A percentile compares a stretch with the other conserved stretches of the same genome.
These are phyloP conservation scores for Ustilago vetiveriae DNA, from an alignment of 1,284 basidiomycete genomes.

Conservation along the genomic window DNA sequence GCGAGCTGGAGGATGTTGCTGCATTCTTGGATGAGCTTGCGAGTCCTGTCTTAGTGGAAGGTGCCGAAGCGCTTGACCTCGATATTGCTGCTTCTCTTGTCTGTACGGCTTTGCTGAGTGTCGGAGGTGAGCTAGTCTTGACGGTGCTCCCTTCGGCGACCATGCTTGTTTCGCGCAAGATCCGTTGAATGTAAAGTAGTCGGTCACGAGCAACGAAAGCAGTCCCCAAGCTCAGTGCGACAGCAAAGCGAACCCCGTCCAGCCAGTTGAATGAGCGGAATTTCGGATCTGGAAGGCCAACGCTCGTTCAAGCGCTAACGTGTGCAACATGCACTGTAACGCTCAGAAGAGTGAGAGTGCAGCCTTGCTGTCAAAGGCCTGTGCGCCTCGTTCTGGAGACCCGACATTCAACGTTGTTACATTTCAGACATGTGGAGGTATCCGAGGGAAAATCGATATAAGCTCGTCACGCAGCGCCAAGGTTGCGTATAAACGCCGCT, in stretches of 20 bases:
- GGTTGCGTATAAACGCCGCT: slow-evolving; percentile 5
- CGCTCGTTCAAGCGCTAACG: too few species aligned
- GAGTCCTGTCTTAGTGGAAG: background rate
- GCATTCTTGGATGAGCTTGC: background rate
- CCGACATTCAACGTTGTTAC: background rate
- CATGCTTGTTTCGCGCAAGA: too few species aligned
- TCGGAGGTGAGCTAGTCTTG: background rate
- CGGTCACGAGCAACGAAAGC: too few species aligned
- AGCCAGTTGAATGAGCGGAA: too few species aligned
- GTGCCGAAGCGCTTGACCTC: background rate
- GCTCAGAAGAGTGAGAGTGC: too few species aligned
- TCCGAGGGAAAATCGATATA: background rate
- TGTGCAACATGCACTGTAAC: too few species aligned
- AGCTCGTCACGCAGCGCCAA: slow-evolving; percentile 11
- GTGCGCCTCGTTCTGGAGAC: slow-evolving; percentile 3
- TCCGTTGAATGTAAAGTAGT: too few species aligned
- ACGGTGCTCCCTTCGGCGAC: too few species aligned
- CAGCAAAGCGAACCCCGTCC: too few species aligned
- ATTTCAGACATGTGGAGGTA: background rate
- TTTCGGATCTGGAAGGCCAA: too few species aligned
- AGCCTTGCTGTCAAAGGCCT: background rate
- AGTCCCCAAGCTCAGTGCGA: background rate
- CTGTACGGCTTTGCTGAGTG: background rate
- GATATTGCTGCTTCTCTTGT: background rate
- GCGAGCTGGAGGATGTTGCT: slow-evolving; percentile 7